These are phyloP conservation scores for Yarrowia osloensis DNA, from an alignment of 805 yeast species.

Conservation along the genomic window DNA sequence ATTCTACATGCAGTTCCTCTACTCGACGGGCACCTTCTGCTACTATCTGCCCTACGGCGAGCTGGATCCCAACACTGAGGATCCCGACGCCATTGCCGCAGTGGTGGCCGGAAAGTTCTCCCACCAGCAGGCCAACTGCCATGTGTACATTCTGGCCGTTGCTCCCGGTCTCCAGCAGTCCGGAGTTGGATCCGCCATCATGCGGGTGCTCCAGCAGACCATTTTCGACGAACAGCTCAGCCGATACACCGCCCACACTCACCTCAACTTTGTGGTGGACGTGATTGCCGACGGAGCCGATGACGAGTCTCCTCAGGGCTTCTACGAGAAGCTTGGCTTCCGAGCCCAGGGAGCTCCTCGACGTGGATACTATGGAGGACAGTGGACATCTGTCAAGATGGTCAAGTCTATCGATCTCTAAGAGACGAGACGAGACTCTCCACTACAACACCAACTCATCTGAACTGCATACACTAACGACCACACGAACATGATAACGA, in stretches of 20 bases:
- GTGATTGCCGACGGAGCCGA: constrained; percentile 19
- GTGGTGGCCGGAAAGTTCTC: constrained; percentile 28
- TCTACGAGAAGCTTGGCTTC: constrained; percentile 28
- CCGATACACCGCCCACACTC: constrained; percentile 28
- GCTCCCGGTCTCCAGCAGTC: constrained; percentile 31
- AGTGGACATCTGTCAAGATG: constrained; percentile 28
- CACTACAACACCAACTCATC: neutral
- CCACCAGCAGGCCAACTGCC: constrained; percentile 30
- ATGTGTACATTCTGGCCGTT: constrained; percentile 30
- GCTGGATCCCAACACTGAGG: constrained; percentile 27
- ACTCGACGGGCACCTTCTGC: constrained; percentile 22
- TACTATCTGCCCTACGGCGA: constrained; percentile 30
- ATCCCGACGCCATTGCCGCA: constrained; percentile 28
- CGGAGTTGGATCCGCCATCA: constrained; percentile 30
- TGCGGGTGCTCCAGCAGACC: constrained; percentile 28
- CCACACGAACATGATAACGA: neutral
- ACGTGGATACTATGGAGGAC: constrained; percentile 25
- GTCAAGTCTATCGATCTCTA: constrained; percentile 26
- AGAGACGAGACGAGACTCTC: neutral
- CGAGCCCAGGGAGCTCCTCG: constrained; percentile 25
- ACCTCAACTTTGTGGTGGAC: constrained; percentile 28
- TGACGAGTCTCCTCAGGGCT: constrained; percentile 25
- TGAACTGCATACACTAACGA: constrained; percentile 10
- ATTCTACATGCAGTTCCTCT: constrained; percentile 31
- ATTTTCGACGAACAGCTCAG: constrained; percentile 24